These are phyloP conservation scores for Leucocoprinus leucothites DNA, from an alignment of 768 basidiomycete genomes.

Conservation along the genomic window DNA sequence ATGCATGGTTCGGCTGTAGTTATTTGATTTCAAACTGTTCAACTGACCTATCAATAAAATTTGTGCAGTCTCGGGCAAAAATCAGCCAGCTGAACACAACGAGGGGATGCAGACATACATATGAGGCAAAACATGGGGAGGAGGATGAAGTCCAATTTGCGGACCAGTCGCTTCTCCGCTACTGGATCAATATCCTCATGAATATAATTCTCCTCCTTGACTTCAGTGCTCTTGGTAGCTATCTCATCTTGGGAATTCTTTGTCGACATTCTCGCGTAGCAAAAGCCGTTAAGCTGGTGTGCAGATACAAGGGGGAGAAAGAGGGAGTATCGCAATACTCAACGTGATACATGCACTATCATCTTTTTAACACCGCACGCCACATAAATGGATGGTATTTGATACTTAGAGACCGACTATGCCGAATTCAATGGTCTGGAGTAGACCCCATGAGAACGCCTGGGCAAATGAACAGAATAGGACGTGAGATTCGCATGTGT, in stretches of 20 bases:
- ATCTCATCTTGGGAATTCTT: neutral
- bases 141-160: slow-evolving; percentile 32
- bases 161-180: slow-evolving; percentile 30
- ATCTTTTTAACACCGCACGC: too few species aligned
- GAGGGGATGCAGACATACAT: slow-evolving; percentile 24
- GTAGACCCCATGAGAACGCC: neutral
- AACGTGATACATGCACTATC: too few species aligned
- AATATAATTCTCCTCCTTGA: neutral
- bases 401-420: too few species aligned
- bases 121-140: slow-evolving; percentile 37
- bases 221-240: neutral
- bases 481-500: neutral
- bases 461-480: neutral
- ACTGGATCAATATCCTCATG: slow-evolving; percentile 25
- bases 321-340: neutral
- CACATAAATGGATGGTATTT: too few species aligned
- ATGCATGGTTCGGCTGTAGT: neutral
- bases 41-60: slow-evolving; percentile 31
- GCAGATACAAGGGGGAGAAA: neutral
- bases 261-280: neutral
- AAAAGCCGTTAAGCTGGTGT: too few species aligned
- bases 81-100: neutral
- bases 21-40: neutral
- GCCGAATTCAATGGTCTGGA: too few species aligned
- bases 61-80: slow-evolving; percentile 27